Conservation (phyloP, 2,329 filamentous ascomycete species). For the Botryosphaeria dothidea region DNA sequence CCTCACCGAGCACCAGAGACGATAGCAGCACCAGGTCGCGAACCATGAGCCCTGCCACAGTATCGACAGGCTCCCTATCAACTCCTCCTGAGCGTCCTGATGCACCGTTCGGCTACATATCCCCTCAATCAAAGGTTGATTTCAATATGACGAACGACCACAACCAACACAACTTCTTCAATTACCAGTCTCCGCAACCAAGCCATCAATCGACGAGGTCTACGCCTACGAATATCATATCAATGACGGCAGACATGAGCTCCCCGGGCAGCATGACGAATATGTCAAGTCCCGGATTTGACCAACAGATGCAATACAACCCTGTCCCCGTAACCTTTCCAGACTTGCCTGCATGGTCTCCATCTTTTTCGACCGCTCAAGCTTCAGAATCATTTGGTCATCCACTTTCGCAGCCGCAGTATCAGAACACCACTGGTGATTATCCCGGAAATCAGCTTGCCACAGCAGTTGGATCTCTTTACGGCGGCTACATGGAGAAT, state of each 20-base stretch:
- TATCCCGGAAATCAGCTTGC: background rate
- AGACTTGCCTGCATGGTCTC: constrained; percentile 39
- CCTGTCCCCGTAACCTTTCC: constrained; percentile 38
- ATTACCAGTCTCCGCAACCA: constrained; percentile 25
- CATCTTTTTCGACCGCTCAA: constrained; percentile 36
- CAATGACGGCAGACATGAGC: background rate
- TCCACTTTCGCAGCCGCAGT: constrained; percentile 24
- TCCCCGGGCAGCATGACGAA: background rate
- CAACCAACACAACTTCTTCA: constrained; percentile 26
- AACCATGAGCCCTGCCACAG: constrained; percentile 47
- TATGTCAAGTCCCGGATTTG: constrained; percentile 4
- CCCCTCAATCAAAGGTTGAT: constrained; percentile 31
- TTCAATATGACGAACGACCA: constrained; percentile 23
- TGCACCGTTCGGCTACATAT: constrained; percentile 40
- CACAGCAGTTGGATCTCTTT: constrained; percentile 9
- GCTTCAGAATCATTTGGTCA: constrained; percentile 29
- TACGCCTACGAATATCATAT: constrained; percentile 16
- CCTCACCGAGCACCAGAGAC: constrained; percentile 35
- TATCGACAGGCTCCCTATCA: constrained; percentile 38
- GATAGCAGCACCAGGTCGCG: constrained; percentile 45
- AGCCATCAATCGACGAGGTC: constrained; percentile 30
- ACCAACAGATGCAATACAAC: constrained; percentile 26
- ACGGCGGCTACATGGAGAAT: constrained; percentile 44
- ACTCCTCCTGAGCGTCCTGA: constrained; percentile 37
- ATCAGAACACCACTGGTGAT: background rate